Conservation (phyloP, 345 rosid genomes). For the Acer campestre region DNA sequence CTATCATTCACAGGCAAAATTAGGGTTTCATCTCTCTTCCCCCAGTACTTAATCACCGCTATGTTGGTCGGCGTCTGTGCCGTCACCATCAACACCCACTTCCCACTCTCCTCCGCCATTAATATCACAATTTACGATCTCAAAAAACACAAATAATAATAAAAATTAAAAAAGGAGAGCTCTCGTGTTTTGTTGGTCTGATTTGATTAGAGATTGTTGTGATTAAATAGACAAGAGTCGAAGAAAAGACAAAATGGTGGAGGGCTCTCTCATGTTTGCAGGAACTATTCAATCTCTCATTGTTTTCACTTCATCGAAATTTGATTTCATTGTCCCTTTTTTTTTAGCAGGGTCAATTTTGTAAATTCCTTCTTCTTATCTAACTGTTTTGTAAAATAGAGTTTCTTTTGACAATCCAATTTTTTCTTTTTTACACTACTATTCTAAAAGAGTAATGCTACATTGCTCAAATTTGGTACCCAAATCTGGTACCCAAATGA, state of each 20-base stretch:
- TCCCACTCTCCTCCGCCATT: constrained; percentile 35
- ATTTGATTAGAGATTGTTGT: not conserved
- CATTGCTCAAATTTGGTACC: no score
- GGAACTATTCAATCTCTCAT: not conserved
- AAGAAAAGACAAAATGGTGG: not conserved
- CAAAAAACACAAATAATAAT: not conserved
- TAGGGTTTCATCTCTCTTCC: constrained; percentile 84
- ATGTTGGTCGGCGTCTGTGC: constrained; percentile 96
- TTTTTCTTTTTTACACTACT: no score
- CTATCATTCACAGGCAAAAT: constrained; percentile 96
- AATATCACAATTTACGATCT: no score
- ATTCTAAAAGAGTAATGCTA: no score
- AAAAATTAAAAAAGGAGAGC: no score
- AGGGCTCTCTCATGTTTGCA: no score
- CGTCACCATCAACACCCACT: constrained; percentile 81
- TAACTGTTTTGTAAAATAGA: no score
- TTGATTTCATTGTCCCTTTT: no score
- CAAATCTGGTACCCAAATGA: no score
- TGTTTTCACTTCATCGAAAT: no score
- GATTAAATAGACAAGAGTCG: not conserved
- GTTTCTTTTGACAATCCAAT: no score
- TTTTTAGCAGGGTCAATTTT: not conserved
- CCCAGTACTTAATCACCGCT: constrained; percentile 98
- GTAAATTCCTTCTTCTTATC: not conserved
- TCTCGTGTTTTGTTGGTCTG: not conserved